Evolutionary conservation across 2,329 filamentous ascomycete species (phyloP).

Genomic region (Aureobasidium sp.): DNA sequence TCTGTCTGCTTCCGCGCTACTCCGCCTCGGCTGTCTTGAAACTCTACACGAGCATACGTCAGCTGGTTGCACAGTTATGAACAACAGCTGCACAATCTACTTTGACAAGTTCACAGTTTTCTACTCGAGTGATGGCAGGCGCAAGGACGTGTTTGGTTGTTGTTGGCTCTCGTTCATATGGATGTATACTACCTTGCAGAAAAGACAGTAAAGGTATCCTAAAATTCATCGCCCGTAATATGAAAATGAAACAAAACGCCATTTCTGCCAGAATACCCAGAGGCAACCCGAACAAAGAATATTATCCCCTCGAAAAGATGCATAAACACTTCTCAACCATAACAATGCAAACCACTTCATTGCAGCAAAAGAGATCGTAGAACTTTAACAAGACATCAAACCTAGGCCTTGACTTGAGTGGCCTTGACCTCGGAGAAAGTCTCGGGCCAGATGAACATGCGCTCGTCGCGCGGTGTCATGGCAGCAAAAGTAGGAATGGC

Average conservation of each 20-base stretch:
- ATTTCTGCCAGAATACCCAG: not conserved
- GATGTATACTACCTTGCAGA: not conserved
- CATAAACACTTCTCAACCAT: not conserved
- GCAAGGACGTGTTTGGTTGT: not conserved
- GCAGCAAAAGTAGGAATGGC: conserved; percentile 46
- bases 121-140: not conserved
- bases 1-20: not conserved
- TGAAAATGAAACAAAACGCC: not conserved
- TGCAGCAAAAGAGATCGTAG: not conserved
- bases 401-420: conserved; percentile 3
- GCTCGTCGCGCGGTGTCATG: conserved; percentile 47
- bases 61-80: not conserved
- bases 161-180: not conserved
- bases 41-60: not conserved
- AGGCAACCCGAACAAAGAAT: not conserved
- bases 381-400: too few species aligned
- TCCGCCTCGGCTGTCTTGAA: not conserved
- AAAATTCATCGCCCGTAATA: not conserved
- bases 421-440: conserved; percentile 34
- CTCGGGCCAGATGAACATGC: conserved; percentile 57
- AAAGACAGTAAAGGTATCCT: not conserved
- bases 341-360: conserved; percentile 1
- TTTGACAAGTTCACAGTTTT: not conserved
- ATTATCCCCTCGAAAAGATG: not conserved
- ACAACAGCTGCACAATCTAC: not conserved